Conservation (phyloP, 164 flowering plant species). For the Chloranthus sessilifolius region DNA sequence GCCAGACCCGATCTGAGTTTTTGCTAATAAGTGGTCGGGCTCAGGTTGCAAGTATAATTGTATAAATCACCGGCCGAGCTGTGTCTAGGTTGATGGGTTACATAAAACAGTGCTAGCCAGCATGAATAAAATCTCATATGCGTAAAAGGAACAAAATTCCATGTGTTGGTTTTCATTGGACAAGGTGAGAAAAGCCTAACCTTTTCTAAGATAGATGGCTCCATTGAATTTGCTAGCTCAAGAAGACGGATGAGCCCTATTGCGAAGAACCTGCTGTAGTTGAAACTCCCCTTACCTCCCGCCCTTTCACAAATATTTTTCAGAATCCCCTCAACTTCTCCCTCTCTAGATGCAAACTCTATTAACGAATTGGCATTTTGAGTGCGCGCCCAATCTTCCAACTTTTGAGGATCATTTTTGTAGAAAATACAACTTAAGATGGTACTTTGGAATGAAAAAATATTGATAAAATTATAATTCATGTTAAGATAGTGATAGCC, state of each 20-base stretch:
- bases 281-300: slow-evolving; percentile 57
- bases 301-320: slow-evolving; percentile 89
- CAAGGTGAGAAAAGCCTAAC: slow-evolving; percentile 33
- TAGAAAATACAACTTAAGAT: slow-evolving; percentile 6
- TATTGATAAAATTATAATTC: no score
- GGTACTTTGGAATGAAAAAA: no score
- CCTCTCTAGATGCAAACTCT: slow-evolving; percentile 76
- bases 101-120: no score
- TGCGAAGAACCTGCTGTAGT: slow-evolving; percentile 96
- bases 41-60: no score
- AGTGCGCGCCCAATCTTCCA: slow-evolving; percentile 91
- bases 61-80: no score
- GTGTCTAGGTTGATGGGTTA: no score
- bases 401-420: slow-evolving; percentile 79
- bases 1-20: no score
- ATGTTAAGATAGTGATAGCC: no score
- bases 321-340: slow-evolving; percentile 75
- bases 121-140: no score
- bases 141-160: no score
- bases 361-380: slow-evolving; percentile 64
- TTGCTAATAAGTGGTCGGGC: no score
- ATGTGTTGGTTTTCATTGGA: no score
- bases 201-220: slow-evolving; percentile 80
- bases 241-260: slow-evolving; percentile 91
- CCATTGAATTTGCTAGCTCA: slow-evolving; percentile 84